phyloP scores from a whole-genome alignment of 352 stramenopile species.

The Saprolegnia parasitica region DNA sequence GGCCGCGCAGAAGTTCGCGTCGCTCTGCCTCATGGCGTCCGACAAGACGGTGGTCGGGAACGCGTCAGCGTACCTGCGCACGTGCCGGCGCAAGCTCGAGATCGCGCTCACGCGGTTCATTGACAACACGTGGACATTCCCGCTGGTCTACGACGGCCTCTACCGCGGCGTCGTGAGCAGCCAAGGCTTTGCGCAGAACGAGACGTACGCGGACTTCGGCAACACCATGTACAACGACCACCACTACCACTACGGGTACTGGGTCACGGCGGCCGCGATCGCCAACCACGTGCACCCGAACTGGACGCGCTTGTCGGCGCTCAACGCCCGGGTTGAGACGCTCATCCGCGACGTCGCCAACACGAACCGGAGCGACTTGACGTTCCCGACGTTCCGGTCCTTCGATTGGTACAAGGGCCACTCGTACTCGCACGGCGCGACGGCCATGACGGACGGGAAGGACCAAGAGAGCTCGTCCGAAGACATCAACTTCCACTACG shows the following conservation, averaged over 20 bases:
- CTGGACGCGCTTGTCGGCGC: conserved; percentile 47
- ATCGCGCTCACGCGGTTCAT: conserved; percentile 50
- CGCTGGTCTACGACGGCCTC: conserved; percentile 60
- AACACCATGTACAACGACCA: conserved; percentile 81
- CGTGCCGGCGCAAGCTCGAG: conserved; percentile 57
- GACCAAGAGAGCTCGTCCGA: conserved; percentile 72
- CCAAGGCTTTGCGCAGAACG: conserved; percentile 42
- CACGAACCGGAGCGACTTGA: conserved; percentile 41
- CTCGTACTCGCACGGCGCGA: conserved; percentile 67
- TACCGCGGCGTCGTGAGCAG: conserved; percentile 58
- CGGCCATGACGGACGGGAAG: conserved; percentile 55
- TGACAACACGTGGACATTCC: conserved; percentile 44
- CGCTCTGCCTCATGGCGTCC: conserved; percentile 62
- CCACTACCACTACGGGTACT: conserved; percentile 82
- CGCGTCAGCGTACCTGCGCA: conserved; percentile 37
- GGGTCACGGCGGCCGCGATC: conserved; percentile 56
- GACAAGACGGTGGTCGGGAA: conserved; percentile 43
- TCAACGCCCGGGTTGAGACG: conserved; percentile 57
- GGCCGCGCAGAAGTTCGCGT: conserved; percentile 73
- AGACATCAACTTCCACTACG: conserved; percentile 78
- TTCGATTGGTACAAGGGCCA: conserved; percentile 76
- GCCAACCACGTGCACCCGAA: conserved; percentile 55
- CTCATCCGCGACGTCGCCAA: conserved; percentile 73
- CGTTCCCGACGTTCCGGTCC: conserved; percentile 67
- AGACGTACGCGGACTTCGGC: conserved; percentile 59